These are phyloP conservation scores for Jatropha podagrica DNA, from an alignment of 441 rosid genomes.

Conservation along the genomic window DNA sequence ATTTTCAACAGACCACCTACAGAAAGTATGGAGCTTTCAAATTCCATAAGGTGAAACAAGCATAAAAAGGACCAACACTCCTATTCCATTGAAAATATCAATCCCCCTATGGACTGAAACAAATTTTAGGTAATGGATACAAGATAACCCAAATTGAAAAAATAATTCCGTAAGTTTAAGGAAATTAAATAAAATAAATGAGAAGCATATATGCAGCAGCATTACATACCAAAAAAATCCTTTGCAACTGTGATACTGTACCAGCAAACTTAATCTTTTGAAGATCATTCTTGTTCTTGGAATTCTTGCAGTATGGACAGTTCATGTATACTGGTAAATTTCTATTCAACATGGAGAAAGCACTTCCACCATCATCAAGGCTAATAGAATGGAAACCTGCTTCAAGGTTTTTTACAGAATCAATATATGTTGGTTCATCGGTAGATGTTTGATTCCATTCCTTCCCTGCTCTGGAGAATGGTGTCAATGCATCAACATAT, in stretches of 20 bases:
- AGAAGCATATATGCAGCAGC: slow-evolving; percentile 7
- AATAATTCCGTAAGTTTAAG: slow-evolving; percentile 14
- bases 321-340: slow-evolving; percentile 68
- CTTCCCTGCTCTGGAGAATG: slow-evolving; percentile 36
- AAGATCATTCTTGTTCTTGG: slow-evolving; percentile 46
- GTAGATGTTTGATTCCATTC: slow-evolving; percentile 36
- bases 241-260: slow-evolving; percentile 72
- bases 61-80: slow-evolving; percentile 7
- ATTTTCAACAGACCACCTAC: not conserved
- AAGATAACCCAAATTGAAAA: not conserved
- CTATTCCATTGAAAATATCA: not conserved
- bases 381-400: slow-evolving; percentile 41
- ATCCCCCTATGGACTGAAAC: not conserved
- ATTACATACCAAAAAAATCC: slow-evolving; percentile 70
- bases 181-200: slow-evolving; percentile 15
- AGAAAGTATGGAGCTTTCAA: slow-evolving; percentile 3
- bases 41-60: slow-evolving; percentile 6
- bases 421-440: slow-evolving; percentile 27
- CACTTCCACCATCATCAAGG: slow-evolving; percentile 52
- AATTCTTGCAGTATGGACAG: slow-evolving; percentile 61
- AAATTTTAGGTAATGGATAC: not conserved
- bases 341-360: slow-evolving; percentile 61
- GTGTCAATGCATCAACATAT: slow-evolving; percentile 25
- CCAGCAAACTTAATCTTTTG: slow-evolving; percentile 59
- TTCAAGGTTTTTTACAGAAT: slow-evolving; percentile 37